Conservation (phyloP, 305 asterid species). For the Fraxinus ornus region DNA sequence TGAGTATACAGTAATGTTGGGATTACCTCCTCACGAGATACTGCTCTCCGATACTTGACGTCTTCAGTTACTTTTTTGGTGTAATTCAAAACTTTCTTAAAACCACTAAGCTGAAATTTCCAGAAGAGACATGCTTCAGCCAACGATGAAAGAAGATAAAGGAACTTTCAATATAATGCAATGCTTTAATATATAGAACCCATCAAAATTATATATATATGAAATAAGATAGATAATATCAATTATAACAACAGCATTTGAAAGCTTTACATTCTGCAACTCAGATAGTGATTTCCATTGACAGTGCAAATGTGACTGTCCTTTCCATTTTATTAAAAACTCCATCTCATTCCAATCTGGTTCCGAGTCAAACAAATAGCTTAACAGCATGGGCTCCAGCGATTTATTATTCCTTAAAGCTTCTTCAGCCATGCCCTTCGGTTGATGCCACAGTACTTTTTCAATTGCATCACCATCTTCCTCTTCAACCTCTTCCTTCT, state of each 20-base stretch:
- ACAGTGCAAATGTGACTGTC: conserved; percentile 97
- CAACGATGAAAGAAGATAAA: conserved; percentile 5
- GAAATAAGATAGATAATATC: conserved; percentile 8
- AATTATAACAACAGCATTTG: conserved; percentile 11
- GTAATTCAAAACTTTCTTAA: conserved; percentile 96
- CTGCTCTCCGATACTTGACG: conserved; percentile 74
- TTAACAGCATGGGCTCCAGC: conserved; percentile 70
- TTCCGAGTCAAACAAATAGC: conserved; percentile 82
- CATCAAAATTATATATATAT: neutral
- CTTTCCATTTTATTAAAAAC: conserved; percentile 96
- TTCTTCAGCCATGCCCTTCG: conserved; percentile 93
- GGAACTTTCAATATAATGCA: conserved; percentile 11
- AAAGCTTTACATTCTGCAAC: conserved; percentile 80
- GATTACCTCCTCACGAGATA: conserved; percentile 96
- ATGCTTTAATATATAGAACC: conserved; percentile 17
- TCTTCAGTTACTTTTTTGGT: conserved; percentile 88
- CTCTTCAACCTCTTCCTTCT: conserved; percentile 85
- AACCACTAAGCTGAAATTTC: conserved; percentile 93
- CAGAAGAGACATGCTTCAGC: conserved; percentile 24
- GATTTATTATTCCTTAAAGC: conserved; percentile 77
- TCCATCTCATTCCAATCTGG: conserved; percentile 90
- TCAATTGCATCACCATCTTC: conserved; percentile 94
- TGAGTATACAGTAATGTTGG: neutral
- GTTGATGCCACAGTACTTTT: conserved; percentile 99
- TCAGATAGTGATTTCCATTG: conserved; percentile 93